Base-by-base conservation (phyloP, 2,329 filamentous ascomycete genomes). In the Aspergillus ruber region DNA sequence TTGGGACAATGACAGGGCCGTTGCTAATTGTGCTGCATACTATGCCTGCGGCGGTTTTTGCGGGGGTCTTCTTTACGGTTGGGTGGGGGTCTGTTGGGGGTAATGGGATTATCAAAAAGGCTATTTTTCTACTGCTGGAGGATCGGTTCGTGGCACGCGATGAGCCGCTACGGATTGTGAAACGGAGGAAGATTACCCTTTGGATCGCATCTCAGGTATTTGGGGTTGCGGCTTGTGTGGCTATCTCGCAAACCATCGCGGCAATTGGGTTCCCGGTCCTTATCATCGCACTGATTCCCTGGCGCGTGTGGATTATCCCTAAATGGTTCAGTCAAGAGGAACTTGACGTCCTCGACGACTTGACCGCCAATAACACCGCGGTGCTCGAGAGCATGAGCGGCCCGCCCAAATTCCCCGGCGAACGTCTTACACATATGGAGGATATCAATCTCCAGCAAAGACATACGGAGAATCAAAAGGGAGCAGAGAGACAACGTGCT, bases 61-160 rank as follows among this genome's bases (percentile, higher is more conserved):
- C 85, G 0, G 86, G 86, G 0, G 75, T 90, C 23, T 90, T 90
- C 73, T 88, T 90, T 68, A 80, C 87, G 63, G 89, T 90, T 84
- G 86, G 86, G 21, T 75, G 86, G 55, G 84, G 89, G 65, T 85
- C 86, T 2, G 79, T 90, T 43, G 77, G 81, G 59, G 81, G 69
- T 18, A 90, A 90, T 62, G 85, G 85, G 32, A 86, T 90, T 61
- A 87, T 85, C 0, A 67, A 74, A 47, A 90, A 89, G 66, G 62
- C 88, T 2, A 59, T 87, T 20, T 89, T 86, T 60, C 73, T 90
- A 1, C 63, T 73, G 1, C 76, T 78, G 46, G 86, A 90, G 65
- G 69, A 63, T 35, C 63, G 74, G 3, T 72, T 89, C 12, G 85
- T 83, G 0, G 60, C 74, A 27, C 70, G 69, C 0, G 67, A 69